phyloP scores from a whole-genome alignment of 495 filamentous ascomycete species.

The Penicillium cosmopolitanum region DNA sequence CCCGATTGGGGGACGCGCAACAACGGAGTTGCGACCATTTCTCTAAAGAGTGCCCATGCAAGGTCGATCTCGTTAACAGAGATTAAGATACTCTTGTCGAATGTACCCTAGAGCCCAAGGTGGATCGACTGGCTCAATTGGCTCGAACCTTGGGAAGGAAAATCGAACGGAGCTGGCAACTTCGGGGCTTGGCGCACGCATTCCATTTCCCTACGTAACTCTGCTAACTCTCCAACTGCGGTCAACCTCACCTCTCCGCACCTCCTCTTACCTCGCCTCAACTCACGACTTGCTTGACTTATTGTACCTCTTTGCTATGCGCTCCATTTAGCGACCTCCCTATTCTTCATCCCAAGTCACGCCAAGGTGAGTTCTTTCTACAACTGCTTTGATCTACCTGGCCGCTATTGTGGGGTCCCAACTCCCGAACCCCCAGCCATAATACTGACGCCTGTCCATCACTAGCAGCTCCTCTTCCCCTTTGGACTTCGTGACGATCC shows the following conservation, averaged over 20 bases:
- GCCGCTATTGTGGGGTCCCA: conserved; percentile 28
- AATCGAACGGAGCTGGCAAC: conserved; percentile 18
- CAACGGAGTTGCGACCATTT: conserved; percentile 43
- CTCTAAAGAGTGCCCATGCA: neutral
- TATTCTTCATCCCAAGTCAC: conserved; percentile 11
- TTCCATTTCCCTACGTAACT: conserved; percentile 21
- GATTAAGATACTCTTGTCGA: conserved; percentile 9
- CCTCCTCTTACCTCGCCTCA: conserved; percentile 3
- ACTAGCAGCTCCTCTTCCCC: conserved; percentile 29
- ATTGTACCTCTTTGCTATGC: conserved; percentile 16
- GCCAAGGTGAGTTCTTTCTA: conserved; percentile 18
- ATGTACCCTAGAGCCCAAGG: neutral
- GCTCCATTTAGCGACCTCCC: conserved; percentile 7
- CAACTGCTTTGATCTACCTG: conserved; percentile 18
- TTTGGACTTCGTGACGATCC: conserved; percentile 24
- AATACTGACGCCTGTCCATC: conserved; percentile 33
- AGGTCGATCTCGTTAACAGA: neutral
- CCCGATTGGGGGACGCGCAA: conserved; percentile 37
- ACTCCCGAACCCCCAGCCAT: conserved; percentile 22
- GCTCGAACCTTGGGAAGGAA: conserved; percentile 8
- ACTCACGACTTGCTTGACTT: conserved; percentile 1
- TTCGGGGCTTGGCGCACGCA: conserved; percentile 27
- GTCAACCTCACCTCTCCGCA: conserved; percentile 11
- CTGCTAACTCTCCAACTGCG: neutral
- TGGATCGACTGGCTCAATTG: neutral